phyloP scores from a whole-genome alignment of 768 basidiomycete species.

The Termitomyces sp. region DNA sequence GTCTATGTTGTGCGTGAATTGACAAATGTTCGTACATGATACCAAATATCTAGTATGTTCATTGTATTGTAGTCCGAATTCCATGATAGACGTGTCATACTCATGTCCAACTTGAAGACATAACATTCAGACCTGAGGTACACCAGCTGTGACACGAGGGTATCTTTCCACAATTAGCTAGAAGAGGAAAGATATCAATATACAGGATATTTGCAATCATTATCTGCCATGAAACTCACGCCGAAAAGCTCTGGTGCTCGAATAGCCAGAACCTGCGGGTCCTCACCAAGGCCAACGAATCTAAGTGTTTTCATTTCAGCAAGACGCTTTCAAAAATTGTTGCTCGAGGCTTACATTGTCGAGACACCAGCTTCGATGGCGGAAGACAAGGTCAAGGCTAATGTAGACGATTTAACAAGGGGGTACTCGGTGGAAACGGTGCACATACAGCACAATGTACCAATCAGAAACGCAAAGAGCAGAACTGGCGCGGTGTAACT shows the following conservation, averaged over 20 bases:
- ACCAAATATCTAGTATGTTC: not conserved
- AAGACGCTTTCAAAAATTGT: not conserved
- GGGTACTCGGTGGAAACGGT: not conserved
- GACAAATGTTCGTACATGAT: no score
- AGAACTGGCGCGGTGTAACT: conserved; percentile 78
- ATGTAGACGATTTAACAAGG: conserved; percentile 1
- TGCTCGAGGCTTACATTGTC: conserved; percentile 56
- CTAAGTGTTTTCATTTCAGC: conserved; percentile 27
- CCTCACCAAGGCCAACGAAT: conserved; percentile 83
- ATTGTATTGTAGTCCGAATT: not conserved
- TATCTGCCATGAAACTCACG: conserved; percentile 32
- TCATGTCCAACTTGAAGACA: not conserved
- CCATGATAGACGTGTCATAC: not conserved
- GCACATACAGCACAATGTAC: conserved; percentile 63
- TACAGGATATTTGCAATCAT: conserved; percentile 4
- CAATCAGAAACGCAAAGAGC: conserved; percentile 80
- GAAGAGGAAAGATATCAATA: not conserved
- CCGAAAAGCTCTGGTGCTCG: conserved; percentile 71
- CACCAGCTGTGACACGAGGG: conserved; percentile 66
- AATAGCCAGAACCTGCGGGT: conserved; percentile 72
- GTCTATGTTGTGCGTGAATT: no score
- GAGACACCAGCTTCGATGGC: conserved; percentile 86
- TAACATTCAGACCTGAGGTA: conserved; percentile 25
- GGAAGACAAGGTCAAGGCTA: conserved; percentile 66
- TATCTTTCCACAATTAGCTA: conserved; percentile 68